Conservation (phyloP, 2,329 filamentous ascomycete genomes). For the Neonectria ditissima region DNA sequence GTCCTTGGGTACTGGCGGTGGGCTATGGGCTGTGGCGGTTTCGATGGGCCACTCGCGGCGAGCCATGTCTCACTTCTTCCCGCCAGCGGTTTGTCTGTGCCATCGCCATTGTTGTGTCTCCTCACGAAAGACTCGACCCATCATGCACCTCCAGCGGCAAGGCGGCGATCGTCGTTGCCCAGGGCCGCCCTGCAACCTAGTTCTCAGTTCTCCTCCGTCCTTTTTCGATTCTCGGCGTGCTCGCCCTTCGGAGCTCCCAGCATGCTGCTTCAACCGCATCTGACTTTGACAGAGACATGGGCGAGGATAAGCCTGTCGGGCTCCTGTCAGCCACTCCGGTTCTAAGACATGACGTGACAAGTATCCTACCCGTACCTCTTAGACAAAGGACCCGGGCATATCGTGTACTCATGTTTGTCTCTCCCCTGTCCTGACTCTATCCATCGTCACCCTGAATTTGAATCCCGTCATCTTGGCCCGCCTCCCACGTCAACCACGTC, state of each 20-base stretch:
- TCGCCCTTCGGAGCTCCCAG: slow-evolving; percentile 8
- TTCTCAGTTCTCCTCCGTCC: not conserved
- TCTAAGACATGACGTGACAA: slow-evolving; percentile 15
- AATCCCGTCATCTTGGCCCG: slow-evolving; percentile 25
- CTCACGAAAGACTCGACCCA: slow-evolving; percentile 38
- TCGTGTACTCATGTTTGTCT: slow-evolving; percentile 32
- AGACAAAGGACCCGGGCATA: slow-evolving; percentile 9
- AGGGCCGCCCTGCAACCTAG: slow-evolving; percentile 15
- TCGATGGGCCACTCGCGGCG: slow-evolving; percentile 41
- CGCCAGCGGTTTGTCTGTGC: slow-evolving; percentile 33
- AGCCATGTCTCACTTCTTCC: slow-evolving; percentile 43
- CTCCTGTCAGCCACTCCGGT: slow-evolving; percentile 32
- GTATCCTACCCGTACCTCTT: not conserved
- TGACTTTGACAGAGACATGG: slow-evolving; percentile 16
- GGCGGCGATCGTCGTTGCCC: slow-evolving; percentile 19
- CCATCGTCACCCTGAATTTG: slow-evolving; percentile 26
- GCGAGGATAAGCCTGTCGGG: slow-evolving; percentile 16
- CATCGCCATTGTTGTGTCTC: slow-evolving; percentile 31
- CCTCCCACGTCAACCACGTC: slow-evolving; percentile 36
- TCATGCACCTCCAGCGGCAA: slow-evolving; percentile 27
- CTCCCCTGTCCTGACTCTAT: slow-evolving; percentile 11
- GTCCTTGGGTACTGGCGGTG: slow-evolving; percentile 37
- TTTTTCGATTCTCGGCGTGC: slow-evolving; percentile 1
- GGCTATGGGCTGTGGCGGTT: slow-evolving; percentile 45
- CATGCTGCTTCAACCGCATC: slow-evolving; percentile 4